These are phyloP conservation scores for Tillandsia leiboldiana DNA, from an alignment of 176 grass and related monocot genomes.

Conservation along the genomic window DNA sequence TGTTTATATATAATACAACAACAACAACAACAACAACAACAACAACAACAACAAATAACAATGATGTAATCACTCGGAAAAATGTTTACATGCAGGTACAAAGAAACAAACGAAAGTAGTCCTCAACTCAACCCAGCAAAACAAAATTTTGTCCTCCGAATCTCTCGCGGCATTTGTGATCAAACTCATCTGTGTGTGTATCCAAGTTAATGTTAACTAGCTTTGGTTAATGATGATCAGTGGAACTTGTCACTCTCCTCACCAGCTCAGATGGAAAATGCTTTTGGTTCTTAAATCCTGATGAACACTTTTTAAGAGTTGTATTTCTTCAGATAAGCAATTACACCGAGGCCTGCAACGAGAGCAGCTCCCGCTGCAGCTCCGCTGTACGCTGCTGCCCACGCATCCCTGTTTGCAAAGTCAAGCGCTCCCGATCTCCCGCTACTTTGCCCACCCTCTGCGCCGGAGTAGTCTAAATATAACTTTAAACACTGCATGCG, in stretches of 20 bases:
- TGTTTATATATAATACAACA: no score
- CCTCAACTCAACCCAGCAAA: no score
- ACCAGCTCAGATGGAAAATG: not conserved
- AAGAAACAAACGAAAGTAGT: no score
- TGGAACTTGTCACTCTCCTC: not conserved
- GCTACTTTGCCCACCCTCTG: constrained; percentile 15
- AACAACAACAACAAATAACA: no score
- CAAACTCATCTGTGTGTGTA: no score
- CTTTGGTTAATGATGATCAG: not conserved
- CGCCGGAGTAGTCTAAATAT: constrained; percentile 53
- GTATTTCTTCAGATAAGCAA: constrained; percentile 49
- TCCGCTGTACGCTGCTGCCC: constrained; percentile 40
- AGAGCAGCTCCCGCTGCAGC: constrained; percentile 46
- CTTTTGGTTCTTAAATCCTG: not conserved
- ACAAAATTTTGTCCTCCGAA: no score
- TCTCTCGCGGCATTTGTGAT: no score
- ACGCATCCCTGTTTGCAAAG: constrained; percentile 22
- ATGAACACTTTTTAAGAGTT: not conserved
- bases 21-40: no score
- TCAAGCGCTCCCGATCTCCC: constrained; percentile 12
- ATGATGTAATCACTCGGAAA: no score
- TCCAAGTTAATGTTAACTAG: no score
- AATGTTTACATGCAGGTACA: no score
- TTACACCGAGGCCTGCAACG: constrained; percentile 41
- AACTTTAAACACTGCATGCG: constrained; percentile 41